These are phyloP conservation scores for Phytophthora idaei DNA, from an alignment of 352 stramenopile species.

Conservation along the genomic window DNA sequence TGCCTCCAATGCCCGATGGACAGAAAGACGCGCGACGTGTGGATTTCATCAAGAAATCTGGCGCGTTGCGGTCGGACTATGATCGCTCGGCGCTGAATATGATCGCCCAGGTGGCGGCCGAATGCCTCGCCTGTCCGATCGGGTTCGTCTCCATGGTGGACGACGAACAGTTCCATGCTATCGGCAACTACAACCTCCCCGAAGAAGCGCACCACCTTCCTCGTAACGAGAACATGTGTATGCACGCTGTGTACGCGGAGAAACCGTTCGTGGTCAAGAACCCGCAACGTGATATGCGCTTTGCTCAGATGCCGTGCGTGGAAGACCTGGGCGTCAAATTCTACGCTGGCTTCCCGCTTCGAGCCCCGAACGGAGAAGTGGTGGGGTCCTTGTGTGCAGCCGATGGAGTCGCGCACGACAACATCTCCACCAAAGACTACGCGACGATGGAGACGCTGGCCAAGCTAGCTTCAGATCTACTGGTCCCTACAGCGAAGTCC, in stretches of 20 bases:
- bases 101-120: conserved; percentile 58
- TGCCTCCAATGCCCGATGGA: conserved; percentile 44
- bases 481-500: conserved; percentile 23
- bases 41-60: conserved; percentile 49
- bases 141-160: conserved; percentile 69
- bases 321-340: conserved; percentile 58
- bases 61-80: conserved; percentile 46
- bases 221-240: conserved; percentile 64
- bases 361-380: conserved; percentile 50
- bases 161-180: conserved; percentile 50
- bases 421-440: conserved; percentile 71
- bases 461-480: conserved; percentile 54
- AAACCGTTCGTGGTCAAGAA: conserved; percentile 70
- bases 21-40: conserved; percentile 54
- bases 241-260: conserved; percentile 64
- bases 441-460: conserved; percentile 67
- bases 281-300: conserved; percentile 66
- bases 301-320: conserved; percentile 56
- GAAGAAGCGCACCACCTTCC: conserved; percentile 34
- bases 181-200: conserved; percentile 52
- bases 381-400: conserved; percentile 52
- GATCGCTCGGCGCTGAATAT: conserved; percentile 58
- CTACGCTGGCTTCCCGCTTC: conserved; percentile 66
- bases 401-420: conserved; percentile 48
- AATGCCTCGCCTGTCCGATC: conserved; percentile 58